A percentile compares a stretch with the other conserved stretches of the same genome.
These are phyloP conservation scores for Eucalyptus dawsonii DNA, from an alignment of 345 rosid genomes.

Conservation along the genomic window DNA sequence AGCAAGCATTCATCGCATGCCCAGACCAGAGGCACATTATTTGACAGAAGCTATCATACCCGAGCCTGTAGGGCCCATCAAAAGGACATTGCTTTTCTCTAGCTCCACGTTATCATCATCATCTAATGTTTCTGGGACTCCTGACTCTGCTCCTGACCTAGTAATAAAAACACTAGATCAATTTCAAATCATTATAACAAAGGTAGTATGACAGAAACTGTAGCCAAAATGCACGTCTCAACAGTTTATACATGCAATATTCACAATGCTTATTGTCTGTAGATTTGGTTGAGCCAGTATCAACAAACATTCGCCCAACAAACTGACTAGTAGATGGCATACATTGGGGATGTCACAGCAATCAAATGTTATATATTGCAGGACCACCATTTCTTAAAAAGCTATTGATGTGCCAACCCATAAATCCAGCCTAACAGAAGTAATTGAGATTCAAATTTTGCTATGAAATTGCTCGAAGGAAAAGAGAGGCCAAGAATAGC, in stretches of 20 bases:
- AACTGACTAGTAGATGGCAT: background rate
- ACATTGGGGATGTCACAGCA: background rate
- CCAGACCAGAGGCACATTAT: background rate
- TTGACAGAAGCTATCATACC: slow-evolving; percentile 25
- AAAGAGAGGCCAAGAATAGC: slow-evolving; percentile 7
- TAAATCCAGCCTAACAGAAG: background rate
- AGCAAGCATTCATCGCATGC: background rate
- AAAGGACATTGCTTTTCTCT: slow-evolving; percentile 92
- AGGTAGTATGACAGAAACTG: background rate
- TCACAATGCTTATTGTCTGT: background rate
- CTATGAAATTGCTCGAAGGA: background rate
- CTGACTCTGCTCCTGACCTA: slow-evolving; percentile 76
- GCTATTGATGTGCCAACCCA: background rate
- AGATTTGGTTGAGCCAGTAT: background rate
- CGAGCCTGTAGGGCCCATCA: slow-evolving; percentile 97
- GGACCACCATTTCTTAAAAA: background rate
- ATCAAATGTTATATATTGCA: background rate
- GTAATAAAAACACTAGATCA: slow-evolving; percentile 28
- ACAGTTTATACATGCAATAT: background rate
- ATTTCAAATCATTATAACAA: background rate
- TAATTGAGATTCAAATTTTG: background rate
- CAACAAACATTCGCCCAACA: background rate
- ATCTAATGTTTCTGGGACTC: slow-evolving; percentile 26
- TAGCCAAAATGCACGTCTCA: background rate
- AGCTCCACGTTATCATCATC: slow-evolving; percentile 75